These are phyloP conservation scores for Nicotiana noctiflora DNA, from an alignment of 257 asterid species.

Conservation along the genomic window DNA sequence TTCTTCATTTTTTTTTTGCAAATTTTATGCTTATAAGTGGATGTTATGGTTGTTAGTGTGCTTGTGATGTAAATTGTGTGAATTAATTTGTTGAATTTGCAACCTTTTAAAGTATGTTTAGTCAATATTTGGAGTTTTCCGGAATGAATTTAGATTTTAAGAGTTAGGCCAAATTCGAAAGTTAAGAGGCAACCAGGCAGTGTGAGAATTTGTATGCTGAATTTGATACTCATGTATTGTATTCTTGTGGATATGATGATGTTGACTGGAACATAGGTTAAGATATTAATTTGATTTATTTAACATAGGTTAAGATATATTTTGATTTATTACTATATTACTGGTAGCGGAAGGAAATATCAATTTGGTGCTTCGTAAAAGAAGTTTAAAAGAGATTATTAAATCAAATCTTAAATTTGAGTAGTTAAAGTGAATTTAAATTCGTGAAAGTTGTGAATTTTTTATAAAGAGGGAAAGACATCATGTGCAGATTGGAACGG, in stretches of 20 bases:
- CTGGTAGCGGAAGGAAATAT: neutral
- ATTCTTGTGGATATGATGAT: neutral
- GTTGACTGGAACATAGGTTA: neutral
- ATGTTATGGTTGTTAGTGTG: too few species aligned
- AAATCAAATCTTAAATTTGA: neutral
- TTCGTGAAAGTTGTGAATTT: neutral
- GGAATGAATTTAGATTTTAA: too few species aligned
- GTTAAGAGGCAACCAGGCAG: neutral
- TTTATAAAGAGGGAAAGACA: neutral
- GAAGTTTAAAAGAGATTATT: neutral
- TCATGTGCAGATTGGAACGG: neutral
- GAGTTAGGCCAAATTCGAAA: too few species aligned
- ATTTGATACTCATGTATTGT: neutral
- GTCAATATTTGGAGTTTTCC: too few species aligned
- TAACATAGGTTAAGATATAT: neutral
- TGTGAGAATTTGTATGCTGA: neutral
- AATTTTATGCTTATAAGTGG: too few species aligned
- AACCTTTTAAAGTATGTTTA: too few species aligned
- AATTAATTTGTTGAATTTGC: too few species aligned
- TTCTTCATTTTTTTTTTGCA: neutral
- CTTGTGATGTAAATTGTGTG: too few species aligned
- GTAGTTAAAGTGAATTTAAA: neutral
- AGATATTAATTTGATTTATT: neutral
- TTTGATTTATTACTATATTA: neutral
- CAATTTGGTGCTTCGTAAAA: neutral